Evolutionary conservation across 306 rosid genomes (phyloP), one percentile per base, ranked within the genome.

Genomic region (Boehmeria nivea): DNA sequence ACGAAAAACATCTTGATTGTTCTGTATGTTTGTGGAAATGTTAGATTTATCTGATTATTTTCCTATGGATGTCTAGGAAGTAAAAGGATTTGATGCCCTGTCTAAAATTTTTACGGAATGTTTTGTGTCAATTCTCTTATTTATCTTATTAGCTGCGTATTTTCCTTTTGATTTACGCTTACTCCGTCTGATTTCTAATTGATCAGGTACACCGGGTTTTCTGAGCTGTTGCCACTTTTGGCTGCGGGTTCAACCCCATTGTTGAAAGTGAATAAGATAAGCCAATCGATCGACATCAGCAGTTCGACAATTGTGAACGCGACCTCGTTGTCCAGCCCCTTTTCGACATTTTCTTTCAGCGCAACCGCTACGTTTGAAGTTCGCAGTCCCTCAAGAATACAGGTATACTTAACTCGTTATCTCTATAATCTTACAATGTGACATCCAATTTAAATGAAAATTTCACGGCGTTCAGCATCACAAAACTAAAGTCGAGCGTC

Each of bases 171-270:
- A 31, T 31, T 31, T 31, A 4, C 36, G 9, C 36, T 4, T 31
- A 10, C 50, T 16, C 38, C 45, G 14, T 63, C 47, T 70, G 54
- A 23, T 51, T 16, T 10, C 48, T 38, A n/a, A n/a, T n/a, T n/a
- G n/a, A 43, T 67, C 79, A 91, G 99, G 85, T 91, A 84, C 75
- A 91, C 99, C 14, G 93, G 96, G 53, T 84, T 78, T 67, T 91
- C 96, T 0, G 99, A 91, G 76, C 74, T 91, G 60, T 67, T 87
- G 78, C 99, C 99, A 26, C 93, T 91, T 65, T 71, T 91, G 48
- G 96, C 96, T 50, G 76, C 66, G 15, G 96, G 96, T 51, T n/a
- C 85, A 34, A 72, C 78, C 40, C 89, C 98, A 18, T 72, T 91
- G 51, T 57, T 84, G 76, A 87, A 82, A 68, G 93, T 91, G 27